Evolutionary conservation across 2,329 filamentous ascomycete species (phyloP).

Genomic region (Albophoma yamanashiensis): DNA sequence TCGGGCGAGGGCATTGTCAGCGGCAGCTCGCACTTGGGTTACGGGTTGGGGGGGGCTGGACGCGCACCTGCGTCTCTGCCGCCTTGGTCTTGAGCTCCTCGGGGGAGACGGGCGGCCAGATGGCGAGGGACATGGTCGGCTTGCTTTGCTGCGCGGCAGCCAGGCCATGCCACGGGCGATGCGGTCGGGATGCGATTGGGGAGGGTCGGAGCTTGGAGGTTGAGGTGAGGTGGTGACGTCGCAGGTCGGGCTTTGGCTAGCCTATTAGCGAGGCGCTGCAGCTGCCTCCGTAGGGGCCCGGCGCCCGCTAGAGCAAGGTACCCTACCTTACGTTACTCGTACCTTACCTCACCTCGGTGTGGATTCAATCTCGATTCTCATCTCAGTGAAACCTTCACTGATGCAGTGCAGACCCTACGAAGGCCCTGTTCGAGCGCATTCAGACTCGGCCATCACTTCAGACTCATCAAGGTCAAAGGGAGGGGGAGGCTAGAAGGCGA

Average conservation of each 20-base stretch:
- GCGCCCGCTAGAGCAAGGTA: background rate
- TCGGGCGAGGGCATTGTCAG: constrained; percentile 8
- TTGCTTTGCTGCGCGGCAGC: background rate
- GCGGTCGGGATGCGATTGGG: constrained; percentile 6
- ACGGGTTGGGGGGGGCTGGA: background rate
- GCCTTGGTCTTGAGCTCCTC: constrained; percentile 38
- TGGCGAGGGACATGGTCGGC: constrained; percentile 41
- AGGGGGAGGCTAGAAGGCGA: background rate
- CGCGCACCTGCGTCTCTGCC: constrained; percentile 38
- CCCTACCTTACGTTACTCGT: background rate
- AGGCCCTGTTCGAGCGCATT: background rate
- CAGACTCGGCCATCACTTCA: background rate
- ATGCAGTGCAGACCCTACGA: background rate
- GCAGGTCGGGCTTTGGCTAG: background rate
- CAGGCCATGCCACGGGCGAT: background rate
- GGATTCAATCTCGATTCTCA: background rate
- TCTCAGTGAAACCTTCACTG: background rate
- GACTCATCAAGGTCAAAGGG: background rate
- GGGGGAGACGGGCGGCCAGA: constrained; percentile 45
- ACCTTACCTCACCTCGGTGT: too few relatives aligned
- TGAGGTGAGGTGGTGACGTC: background rate
- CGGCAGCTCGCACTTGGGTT: background rate
- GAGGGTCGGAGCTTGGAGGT: background rate
- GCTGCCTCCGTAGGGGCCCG: background rate
- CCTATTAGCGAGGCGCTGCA: constrained; percentile 4